Percentiles rank a stretch among this genome's conserved stretches.
phyloP scores from a whole-genome alignment of 345 rosid genomes.

The Streptanthus diversifolius region DNA sequence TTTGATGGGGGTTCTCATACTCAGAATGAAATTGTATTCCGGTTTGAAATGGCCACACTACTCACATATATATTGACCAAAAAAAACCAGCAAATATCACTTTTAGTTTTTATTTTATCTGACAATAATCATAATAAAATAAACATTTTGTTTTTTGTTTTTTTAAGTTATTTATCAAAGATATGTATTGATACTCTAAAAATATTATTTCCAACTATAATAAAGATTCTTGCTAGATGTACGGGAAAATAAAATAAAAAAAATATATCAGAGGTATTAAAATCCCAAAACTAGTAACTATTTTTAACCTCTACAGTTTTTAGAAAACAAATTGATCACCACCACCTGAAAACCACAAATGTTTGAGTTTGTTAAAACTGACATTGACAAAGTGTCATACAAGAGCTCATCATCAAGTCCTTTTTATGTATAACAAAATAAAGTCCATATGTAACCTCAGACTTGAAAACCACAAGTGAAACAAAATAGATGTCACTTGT shows the following conservation, averaged over 20 bases:
- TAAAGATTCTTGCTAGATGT: neutral
- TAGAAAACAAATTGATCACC: neutral
- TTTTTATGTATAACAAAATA: neutral
- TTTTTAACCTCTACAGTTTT: neutral
- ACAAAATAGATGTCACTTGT: slow-evolving; percentile 52
- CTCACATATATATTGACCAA: no score
- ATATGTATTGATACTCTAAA: no score
- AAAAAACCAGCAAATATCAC: no score
- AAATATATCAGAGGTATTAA: neutral
- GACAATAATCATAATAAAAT: no score
- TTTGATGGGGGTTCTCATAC: no score
- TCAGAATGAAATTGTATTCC: no score
- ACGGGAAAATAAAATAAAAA: neutral
- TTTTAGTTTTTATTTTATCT: no score
- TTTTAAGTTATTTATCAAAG: no score
- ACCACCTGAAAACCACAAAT: slow-evolving; percentile 23
- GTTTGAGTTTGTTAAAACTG: slow-evolving; percentile 20
- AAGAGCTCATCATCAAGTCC: neutral
- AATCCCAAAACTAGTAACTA: neutral
- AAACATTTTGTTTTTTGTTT: no score
- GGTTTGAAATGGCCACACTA: no score
- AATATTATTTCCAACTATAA: no score
- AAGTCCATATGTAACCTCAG: neutral
- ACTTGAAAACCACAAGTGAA: slow-evolving; percentile 12
- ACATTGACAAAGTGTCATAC: slow-evolving; percentile 6